phyloP scores from a whole-genome alignment of 179 eudicot species.

The Heliamphora pulchella region DNA sequence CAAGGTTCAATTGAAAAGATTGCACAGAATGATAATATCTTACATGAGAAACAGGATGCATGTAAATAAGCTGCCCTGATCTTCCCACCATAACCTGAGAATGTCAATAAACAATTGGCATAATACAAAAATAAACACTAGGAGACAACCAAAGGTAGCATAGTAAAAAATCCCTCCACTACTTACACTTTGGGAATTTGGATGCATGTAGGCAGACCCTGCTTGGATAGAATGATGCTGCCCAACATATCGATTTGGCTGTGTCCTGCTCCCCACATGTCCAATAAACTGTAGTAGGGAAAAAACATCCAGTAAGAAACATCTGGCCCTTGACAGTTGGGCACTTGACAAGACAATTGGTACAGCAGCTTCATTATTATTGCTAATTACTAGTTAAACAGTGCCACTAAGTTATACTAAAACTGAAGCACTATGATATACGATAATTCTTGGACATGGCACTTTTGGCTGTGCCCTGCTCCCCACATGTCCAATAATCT shows the following conservation, averaged over 20 bases:
- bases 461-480: conserved; percentile 47
- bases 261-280: conserved; percentile 51
- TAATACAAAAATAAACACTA: background rate
- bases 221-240: conserved; percentile 64
- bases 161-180: background rate
- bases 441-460: background rate
- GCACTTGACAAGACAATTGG: background rate
- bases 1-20: background rate
- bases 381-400: background rate
- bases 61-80: conserved; percentile 53
- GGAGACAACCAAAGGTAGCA: background rate
- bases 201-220: conserved; percentile 45
- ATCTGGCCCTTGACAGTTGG: background rate
- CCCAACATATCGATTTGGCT: conserved; percentile 46
- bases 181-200: conserved; percentile 65
- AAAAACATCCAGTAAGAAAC: conserved; percentile 14
- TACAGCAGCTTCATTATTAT: background rate
- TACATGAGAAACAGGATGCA: conserved; percentile 78
- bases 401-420: background rate
- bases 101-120: background rate
- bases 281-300: conserved; percentile 46
- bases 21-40: conserved; percentile 18
- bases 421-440: background rate
- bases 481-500: conserved; percentile 58
- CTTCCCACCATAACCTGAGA: conserved; percentile 71